Evolutionary conservation across 805 yeast species (phyloP), one percentile per base, ranked within the genome.

Genomic region (Starmerella floris): DNA sequence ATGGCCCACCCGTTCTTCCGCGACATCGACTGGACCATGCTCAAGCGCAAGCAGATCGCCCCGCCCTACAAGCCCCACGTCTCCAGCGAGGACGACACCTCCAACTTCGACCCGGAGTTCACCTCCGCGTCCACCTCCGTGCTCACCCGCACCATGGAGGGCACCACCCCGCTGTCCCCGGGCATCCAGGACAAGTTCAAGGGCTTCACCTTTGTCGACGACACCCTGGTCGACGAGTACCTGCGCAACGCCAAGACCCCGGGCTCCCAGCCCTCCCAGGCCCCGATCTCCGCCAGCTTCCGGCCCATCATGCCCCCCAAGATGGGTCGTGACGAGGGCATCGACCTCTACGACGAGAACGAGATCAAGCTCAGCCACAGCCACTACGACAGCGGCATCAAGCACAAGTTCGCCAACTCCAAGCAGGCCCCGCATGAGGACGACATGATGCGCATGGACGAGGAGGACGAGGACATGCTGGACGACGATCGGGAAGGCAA

Each of bases 31-130:
- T 91, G 98, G 98, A 75, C 74, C 23, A 66, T 78, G 38, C 68
- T 91, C 48, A 70, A 70, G 51, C 71, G 74, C 51, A 88, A 85
- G 66, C 80, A 79, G 56, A 74, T 88, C 9, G 93, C 95, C 33
- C 98, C 98, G 22, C 98, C 98, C 2, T 88, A 84, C 68, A 84
- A 84, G 62, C 98, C 98, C 3, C 95, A 84, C 59, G 72, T 91
- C 50, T 66, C 79, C 9, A 78, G 83, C 32, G 98, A 91, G 58
- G 77, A 91, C 2, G 98, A 91, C 62, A 88, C 95, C 2, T 83
- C 95, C 3, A 91, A 91, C 63, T 91, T 91, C 62, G 98, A 91
- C 60, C 97, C 98, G 4, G 97, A 91, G 62, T 91, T 91, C 63
- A 91, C 98, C 19, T 79, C 78, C 54, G 83, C 94, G 34, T 79